A percentile compares a stretch with the other conserved stretches of the same genome.
Evolutionary conservation across 306 rosid genomes (phyloP).

Genomic region (Corylus heterophylla): DNA sequence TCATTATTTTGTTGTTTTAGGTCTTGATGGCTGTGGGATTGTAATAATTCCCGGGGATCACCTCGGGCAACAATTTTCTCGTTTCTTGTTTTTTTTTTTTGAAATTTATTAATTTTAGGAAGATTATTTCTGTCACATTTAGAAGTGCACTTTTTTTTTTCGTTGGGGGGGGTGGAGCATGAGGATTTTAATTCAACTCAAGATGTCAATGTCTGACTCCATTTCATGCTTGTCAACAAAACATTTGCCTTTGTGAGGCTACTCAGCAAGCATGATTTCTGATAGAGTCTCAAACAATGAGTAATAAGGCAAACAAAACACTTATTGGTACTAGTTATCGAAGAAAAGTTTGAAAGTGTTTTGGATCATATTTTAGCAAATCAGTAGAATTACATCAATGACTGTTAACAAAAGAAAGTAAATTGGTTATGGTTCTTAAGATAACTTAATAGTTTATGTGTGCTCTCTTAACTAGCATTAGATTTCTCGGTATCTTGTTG

Average conservation of each 20-base stretch:
- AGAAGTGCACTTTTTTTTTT: too few relatives aligned
- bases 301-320: background rate
- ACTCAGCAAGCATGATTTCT: too few relatives aligned
- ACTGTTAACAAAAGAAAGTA: background rate
- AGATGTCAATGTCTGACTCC: background rate
- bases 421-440: background rate
- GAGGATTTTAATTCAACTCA: background rate
- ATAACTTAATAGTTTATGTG: background rate
- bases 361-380: background rate
- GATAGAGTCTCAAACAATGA: background rate
- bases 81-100: background rate
- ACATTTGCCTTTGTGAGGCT: background rate
- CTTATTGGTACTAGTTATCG: background rate
- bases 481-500: background rate
- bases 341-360: background rate
- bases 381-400: background rate
- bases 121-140: background rate
- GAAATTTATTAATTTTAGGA: background rate
- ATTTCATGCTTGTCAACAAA: background rate
- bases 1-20: background rate
- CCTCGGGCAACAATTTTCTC: background rate
- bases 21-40: background rate
- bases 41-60: background rate
- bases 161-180: too few relatives aligned
- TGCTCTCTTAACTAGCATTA: background rate